Conservation (phyloP, 148 eudicot genomes). For the Amaranthus cruentus region DNA sequence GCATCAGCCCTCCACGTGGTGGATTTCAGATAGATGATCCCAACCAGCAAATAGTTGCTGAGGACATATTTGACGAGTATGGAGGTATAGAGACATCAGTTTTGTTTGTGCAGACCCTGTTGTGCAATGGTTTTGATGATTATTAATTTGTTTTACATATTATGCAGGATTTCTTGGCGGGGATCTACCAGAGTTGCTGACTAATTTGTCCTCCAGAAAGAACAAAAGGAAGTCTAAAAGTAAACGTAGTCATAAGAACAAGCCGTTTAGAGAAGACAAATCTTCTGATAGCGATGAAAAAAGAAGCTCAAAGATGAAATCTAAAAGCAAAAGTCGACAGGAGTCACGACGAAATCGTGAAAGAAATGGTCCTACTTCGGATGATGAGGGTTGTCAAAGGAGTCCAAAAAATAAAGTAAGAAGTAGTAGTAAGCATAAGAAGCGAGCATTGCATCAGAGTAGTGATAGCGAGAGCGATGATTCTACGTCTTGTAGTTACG, state of each 20-base stretch:
- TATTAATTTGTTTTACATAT: constrained; percentile 8
- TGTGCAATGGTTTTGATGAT: constrained; percentile 8
- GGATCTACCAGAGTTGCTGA: constrained; percentile 60
- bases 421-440: constrained; percentile 3
- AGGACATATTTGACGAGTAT: constrained; percentile 97
- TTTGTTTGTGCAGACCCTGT: not conserved
- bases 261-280: constrained; percentile 6
- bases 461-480: constrained; percentile 28
- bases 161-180: constrained; percentile 75
- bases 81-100: constrained; percentile 56
- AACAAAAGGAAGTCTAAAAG: constrained; percentile 44
- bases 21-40: constrained; percentile 87
- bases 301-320: constrained; percentile 15
- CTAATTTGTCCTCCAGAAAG: constrained; percentile 48
- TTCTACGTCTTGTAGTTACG: constrained; percentile 2
- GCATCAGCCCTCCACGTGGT: constrained; percentile 96
- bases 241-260: constrained; percentile 45
- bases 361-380: not conserved
- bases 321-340: constrained; percentile 22
- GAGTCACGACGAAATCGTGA: constrained; percentile 11
- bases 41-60: constrained; percentile 97
- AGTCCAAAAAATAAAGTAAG: constrained; percentile 1
- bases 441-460: constrained; percentile 19
- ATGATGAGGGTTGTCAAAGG: constrained; percentile 12
- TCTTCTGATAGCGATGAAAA: not conserved